Conservation (phyloP, 2,329 filamentous ascomycete genomes). For the Colletotrichum sansevieriae region DNA sequence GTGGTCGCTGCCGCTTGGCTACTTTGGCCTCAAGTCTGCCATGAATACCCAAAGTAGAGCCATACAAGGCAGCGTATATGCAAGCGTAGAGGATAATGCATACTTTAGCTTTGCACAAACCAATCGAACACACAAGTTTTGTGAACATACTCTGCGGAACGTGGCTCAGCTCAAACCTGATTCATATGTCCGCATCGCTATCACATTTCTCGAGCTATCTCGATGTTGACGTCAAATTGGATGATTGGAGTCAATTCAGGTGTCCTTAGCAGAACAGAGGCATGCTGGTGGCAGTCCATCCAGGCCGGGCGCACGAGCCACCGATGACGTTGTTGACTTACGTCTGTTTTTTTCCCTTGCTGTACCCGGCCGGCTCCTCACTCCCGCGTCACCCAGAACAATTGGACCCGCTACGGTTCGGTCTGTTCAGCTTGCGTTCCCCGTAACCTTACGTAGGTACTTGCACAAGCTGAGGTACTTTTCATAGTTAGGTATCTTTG, state of each 20-base stretch:
- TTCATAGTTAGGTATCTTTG: no score
- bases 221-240: conserved; percentile 37
- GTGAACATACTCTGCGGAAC: not conserved
- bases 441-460: conserved; percentile 26
- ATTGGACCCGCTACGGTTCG: conserved; percentile 24
- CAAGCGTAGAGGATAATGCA: conserved; percentile 6
- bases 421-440: conserved; percentile 16
- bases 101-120: not conserved
- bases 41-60: conserved; percentile 36
- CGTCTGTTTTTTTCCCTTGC: conserved; percentile 18
- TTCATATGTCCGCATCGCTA: not conserved
- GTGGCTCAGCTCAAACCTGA: conserved; percentile 11
- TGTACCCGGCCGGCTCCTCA: conserved; percentile 9
- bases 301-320: conserved; percentile 38
- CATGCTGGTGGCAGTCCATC: not conserved
- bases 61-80: conserved; percentile 10
- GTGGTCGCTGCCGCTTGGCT: conserved; percentile 22
- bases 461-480: not conserved
- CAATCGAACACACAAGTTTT: not conserved
- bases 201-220: conserved; percentile 16
- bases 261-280: not conserved
- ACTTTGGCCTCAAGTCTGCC: conserved; percentile 35
- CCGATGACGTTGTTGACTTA: conserved; percentile 44
- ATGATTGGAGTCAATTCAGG: conserved; percentile 19
- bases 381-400: not conserved